phyloP scores from a whole-genome alignment of 73 alveolate species.

The Tetrahymena thermophila region DNA sequence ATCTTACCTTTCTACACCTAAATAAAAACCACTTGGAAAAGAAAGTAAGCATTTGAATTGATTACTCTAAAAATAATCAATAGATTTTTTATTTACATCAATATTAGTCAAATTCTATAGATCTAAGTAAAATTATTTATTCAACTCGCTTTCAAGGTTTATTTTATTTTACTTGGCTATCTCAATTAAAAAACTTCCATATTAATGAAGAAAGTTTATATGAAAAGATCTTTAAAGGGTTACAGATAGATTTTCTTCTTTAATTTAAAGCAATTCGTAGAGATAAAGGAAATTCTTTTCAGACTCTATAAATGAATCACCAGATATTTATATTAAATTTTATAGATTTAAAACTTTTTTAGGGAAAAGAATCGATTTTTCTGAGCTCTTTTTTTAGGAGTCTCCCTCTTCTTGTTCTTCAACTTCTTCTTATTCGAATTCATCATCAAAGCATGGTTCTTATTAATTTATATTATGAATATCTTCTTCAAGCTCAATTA shows the following conservation, averaged over 20 bases:
- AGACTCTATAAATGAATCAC: not conserved
- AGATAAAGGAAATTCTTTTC: not conserved
- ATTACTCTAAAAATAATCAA: not conserved
- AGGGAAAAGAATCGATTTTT: not conserved
- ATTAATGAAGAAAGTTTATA: not conserved
- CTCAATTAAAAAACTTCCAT: not conserved
- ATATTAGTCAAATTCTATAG: not conserved
- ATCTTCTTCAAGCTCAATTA: not conserved
- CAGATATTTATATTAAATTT: not conserved
- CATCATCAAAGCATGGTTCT: not conserved
- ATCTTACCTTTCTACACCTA: not conserved
- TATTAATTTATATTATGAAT: not conserved
- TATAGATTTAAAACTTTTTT: not conserved
- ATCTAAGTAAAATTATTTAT: not conserved
- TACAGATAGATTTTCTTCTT: not conserved
- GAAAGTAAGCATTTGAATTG: not conserved
- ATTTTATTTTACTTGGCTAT: not conserved
- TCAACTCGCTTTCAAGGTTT: not conserved
- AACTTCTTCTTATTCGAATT: too few species aligned
- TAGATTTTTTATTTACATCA: not conserved
- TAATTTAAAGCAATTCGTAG: not conserved
- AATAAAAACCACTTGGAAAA: not conserved
- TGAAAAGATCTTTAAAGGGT: not conserved
- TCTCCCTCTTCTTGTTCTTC: too few species aligned
- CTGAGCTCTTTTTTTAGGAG: not conserved